These are phyloP conservation scores for Pyrenophora tritici-repentis DNA, from an alignment of 2,329 filamentous ascomycete genomes.

Conservation along the genomic window DNA sequence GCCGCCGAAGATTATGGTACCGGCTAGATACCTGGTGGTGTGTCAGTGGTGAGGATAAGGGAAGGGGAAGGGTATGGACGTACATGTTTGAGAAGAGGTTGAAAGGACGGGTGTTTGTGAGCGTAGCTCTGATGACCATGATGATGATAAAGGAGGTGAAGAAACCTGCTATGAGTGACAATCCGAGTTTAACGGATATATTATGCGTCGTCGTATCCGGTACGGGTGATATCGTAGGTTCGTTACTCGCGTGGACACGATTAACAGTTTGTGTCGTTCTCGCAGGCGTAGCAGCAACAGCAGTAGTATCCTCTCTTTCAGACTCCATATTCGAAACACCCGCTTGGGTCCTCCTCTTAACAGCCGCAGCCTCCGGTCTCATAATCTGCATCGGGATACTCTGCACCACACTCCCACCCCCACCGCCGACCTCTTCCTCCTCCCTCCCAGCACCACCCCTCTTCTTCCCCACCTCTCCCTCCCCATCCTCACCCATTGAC, in stretches of 20 bases:
- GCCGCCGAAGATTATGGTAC: conserved; percentile 61
- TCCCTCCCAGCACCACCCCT: too few species aligned
- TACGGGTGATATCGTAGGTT: not conserved
- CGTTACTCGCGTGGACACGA: not conserved
- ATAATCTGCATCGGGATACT: conserved; percentile 16
- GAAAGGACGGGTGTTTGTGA: conserved; percentile 55
- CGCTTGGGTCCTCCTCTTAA: conserved; percentile 27
- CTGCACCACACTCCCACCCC: conserved; percentile 5
- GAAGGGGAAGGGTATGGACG: not conserved
- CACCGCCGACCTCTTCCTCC: too few species aligned
- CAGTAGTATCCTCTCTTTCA: too few species aligned
- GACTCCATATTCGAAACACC: conserved; percentile 15
- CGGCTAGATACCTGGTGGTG: conserved; percentile 57
- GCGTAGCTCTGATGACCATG: conserved; percentile 55
- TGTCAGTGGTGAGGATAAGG: too few species aligned
- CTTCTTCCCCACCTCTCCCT: conserved; percentile 27
- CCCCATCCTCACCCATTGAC: conserved; percentile 47
- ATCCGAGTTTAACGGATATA: conserved; percentile 46
- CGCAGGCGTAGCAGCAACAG: not conserved
- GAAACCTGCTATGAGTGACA: conserved; percentile 53
- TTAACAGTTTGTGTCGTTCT: conserved; percentile 8
- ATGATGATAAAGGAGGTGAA: conserved; percentile 62
- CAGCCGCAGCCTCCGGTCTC: conserved; percentile 20
- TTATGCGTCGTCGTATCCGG: conserved; percentile 40
- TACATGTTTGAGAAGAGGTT: conserved; percentile 74